Conservation (phyloP, 176 grass and related monocot genomes). For the Stipa capillata region DNA sequence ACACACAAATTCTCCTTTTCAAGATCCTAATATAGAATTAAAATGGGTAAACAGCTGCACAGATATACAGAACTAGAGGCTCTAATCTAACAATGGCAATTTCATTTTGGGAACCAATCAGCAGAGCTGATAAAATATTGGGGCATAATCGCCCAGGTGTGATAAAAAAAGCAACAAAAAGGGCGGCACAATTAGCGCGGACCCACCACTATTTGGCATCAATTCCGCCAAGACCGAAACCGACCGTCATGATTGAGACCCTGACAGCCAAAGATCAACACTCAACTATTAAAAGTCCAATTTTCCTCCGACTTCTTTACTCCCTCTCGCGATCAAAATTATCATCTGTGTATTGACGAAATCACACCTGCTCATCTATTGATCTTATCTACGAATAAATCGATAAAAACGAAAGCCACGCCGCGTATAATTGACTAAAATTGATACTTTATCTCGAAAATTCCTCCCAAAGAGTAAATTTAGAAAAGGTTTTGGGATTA, state of each 20-base stretch:
- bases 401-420: background rate
- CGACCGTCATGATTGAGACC: slow-evolving; percentile 38
- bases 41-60: background rate
- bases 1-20: too few relatives aligned
- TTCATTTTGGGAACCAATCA: slow-evolving; percentile 1
- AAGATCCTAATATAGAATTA: background rate
- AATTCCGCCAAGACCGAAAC: slow-evolving; percentile 27
- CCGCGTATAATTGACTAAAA: background rate
- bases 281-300: background rate
- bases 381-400: background rate
- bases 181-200: slow-evolving; percentile 8
- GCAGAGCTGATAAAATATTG: background rate
- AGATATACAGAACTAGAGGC: background rate
- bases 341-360: background rate
- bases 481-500: background rate
- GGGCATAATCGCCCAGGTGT: background rate
- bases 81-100: background rate
- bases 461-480: background rate
- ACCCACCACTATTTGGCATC: slow-evolving; percentile 47
- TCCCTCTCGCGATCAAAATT: slow-evolving; percentile 10
- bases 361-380: background rate
- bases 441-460: background rate
- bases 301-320: background rate
- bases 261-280: slow-evolving; percentile 3
- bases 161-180: slow-evolving; percentile 18